Conservation (phyloP, 1,284 basidiomycete genomes). For the Pterulicium gracile region DNA sequence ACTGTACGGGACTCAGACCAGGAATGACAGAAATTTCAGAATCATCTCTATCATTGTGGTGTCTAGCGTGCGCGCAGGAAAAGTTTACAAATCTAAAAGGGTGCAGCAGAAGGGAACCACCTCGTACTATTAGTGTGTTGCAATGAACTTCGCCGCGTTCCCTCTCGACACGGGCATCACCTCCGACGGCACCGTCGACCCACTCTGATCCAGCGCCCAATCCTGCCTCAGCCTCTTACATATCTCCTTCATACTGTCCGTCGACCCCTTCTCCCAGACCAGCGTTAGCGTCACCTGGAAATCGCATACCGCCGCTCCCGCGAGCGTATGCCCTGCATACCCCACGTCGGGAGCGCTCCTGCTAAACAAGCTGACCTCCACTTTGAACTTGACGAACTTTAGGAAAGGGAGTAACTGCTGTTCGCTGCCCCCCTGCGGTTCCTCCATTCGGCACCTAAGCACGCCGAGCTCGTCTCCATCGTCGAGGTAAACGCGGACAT, state of each 20-base stretch:
- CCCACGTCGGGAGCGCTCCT: neutral
- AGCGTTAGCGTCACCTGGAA: constrained; percentile 52
- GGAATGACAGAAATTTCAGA: too few relatives aligned
- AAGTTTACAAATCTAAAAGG: too few relatives aligned
- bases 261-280: constrained; percentile 78
- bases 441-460: constrained; percentile 60
- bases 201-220: constrained; percentile 53
- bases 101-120: too few relatives aligned
- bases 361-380: constrained; percentile 46
- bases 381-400: constrained; percentile 68
- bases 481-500: constrained; percentile 58
- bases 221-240: constrained; percentile 56
- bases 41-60: too few relatives aligned
- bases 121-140: too few relatives aligned
- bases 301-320: constrained; percentile 22
- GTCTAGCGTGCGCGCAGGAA: too few relatives aligned
- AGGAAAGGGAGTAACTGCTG: constrained; percentile 17
- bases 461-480: constrained; percentile 49
- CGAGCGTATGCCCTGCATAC: constrained; percentile 18
- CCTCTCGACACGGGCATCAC: neutral
- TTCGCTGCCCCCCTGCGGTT: constrained; percentile 34
- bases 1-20: too few relatives aligned
- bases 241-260: constrained; percentile 69
- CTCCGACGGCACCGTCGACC: neutral
- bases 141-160: too few relatives aligned